Evolutionary conservation across 805 yeast genomes (phyloP), one percentile per base, ranked within the genome.

Genomic region (Saccharomycopsis schoenii): DNA sequence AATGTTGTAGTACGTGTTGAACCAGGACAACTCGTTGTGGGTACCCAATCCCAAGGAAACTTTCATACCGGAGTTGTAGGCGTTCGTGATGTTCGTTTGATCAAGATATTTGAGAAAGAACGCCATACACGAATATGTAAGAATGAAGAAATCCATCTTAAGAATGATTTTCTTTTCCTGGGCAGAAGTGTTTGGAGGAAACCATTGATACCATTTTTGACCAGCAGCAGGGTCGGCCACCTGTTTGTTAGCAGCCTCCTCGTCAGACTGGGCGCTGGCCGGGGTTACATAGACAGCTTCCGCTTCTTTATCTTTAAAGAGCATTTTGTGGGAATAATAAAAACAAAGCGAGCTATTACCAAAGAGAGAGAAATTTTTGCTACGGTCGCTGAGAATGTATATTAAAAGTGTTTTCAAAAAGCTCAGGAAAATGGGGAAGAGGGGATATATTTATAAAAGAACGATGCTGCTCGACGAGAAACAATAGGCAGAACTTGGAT

Each of bases 31-130:
- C 66, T 86, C 89, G 67, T 84, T 82, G 11, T 88, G 88, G 59
- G 75, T 67, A 37, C 41, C 41, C 79, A 86, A 78, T 4, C 76
- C 74, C 41, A 85, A 71, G 54, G 75, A 83, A 65, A 79, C 83
- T 62, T 78, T 71, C 81, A 86, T 77, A 21, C 88, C 86, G 19
- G 84, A 79, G 52, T 82, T 84, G 67, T 84, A 86, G 1, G 89
- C 90, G 67, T 85, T 83, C 62, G 78, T 79, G 60, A 82, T 72
- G 69, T 85, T 86, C 55, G 81, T 74, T 61, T 78, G 78, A 68
- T 86, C 90, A 57, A 86, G 73, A 59, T 83, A 81, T 68, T 85
- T 85, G 60, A 76, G 74, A 86, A 88, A 86, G 70, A 84, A 85
- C 0, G 83, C 83, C 61, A 83, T 70, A 69, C 83, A 79, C 0